phyloP scores from a whole-genome alignment of 371 early-diverging fungal genomes.

The Mortierella sp. region DNA sequence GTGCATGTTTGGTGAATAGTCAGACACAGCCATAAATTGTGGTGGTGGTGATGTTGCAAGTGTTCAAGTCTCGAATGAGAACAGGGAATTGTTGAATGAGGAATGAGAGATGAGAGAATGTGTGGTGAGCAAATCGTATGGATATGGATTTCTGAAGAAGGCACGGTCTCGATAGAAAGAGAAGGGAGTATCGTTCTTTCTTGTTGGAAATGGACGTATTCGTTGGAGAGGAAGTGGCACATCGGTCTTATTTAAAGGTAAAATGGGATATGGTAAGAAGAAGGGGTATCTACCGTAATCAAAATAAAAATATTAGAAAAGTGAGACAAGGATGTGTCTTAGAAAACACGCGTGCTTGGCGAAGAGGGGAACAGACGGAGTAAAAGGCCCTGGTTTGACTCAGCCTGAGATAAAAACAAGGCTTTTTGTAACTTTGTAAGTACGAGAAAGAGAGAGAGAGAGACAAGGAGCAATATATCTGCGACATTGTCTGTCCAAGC shows the following conservation, averaged over 20 bases:
- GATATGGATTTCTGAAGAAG: neutral
- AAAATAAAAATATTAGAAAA: neutral
- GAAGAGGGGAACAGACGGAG: neutral
- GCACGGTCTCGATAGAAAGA: neutral
- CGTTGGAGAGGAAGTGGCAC: neutral
- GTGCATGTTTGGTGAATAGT: slow-evolving; percentile 30
- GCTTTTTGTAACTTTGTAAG: neutral
- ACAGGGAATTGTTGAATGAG: neutral
- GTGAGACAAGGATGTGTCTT: slow-evolving; percentile 22
- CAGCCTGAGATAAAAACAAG: slow-evolving; percentile 6
- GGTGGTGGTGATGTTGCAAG: neutral
- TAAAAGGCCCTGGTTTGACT: slow-evolving; percentile 1
- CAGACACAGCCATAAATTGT: slow-evolving; percentile 13
- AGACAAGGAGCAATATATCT: neutral
- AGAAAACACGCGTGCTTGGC: slow-evolving; percentile 11
- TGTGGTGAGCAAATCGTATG: neutral
- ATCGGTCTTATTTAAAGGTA: slow-evolving; percentile 6
- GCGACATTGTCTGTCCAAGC: neutral
- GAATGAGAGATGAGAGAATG: neutral
- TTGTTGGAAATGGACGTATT: neutral
- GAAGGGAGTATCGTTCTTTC: neutral
- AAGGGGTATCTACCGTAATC: neutral
- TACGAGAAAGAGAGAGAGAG: neutral
- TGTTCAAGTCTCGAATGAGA: neutral
- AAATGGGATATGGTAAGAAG: neutral